Percentiles rank a stretch among this genome's conserved stretches.
Evolutionary conservation across 805 yeast species (phyloP).

Genomic region (Candida parachauliodes): DNA sequence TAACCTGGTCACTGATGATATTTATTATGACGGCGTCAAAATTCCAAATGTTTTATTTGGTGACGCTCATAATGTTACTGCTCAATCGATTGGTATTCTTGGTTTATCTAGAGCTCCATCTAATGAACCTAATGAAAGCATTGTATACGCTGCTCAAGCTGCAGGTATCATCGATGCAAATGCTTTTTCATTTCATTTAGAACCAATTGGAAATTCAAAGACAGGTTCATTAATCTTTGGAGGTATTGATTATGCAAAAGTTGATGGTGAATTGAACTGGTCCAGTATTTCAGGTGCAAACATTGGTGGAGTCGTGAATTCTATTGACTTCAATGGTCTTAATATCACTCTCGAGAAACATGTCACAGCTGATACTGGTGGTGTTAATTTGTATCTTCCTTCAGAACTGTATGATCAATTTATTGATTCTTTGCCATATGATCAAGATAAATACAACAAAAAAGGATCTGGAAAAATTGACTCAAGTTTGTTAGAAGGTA

Average conservation of each 20-base stretch:
- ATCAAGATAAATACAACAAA: neutral
- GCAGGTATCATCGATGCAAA: neutral
- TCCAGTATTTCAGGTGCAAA: neutral
- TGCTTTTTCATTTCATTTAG: neutral
- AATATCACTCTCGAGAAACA: neutral
- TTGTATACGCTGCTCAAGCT: neutral
- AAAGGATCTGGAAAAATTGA: neutral
- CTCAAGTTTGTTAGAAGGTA: neutral
- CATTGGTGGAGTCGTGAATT: neutral
- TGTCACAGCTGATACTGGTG: conserved; percentile 2
- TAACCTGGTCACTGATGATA: neutral
- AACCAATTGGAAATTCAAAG: neutral
- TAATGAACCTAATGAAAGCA: neutral
- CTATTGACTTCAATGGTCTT: neutral
- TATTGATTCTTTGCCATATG: neutral
- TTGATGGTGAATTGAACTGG: conserved; percentile 1
- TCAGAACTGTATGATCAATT: neutral
- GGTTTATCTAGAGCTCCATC: conserved; percentile 1
- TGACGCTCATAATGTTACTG: neutral
- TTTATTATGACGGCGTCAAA: neutral
- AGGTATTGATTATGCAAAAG: conserved; percentile 1
- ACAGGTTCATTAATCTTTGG: neutral
- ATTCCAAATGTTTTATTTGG: neutral
- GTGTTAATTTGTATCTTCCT: neutral
- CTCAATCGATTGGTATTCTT: neutral